Base-by-base conservation (phyloP, 768 basidiomycete genomes). In the Grammothele lineata region DNA sequence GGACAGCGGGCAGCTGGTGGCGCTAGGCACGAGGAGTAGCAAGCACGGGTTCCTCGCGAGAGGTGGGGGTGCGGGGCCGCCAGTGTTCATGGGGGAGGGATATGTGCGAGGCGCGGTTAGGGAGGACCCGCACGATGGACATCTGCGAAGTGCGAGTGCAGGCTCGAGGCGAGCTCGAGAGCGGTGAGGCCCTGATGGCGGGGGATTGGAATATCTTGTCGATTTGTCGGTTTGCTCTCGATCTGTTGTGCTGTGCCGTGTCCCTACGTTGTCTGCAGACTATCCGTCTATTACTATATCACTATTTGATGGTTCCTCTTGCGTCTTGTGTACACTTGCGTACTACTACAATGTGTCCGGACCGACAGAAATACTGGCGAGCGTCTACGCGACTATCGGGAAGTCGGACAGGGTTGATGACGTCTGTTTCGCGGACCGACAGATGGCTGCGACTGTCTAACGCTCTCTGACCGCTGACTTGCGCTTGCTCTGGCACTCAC, bases 21-120 rank as follows among this genome's bases (percentile, higher is more conserved):
- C 75, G 15, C 71, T 77, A 2, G 85, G 85, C 10, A 77, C 70
- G 33, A 71, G 70, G 58, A 77, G 72, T 41, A 78, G 73, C 55
- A 69, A 64, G 15, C 66, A 60, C 4, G 83, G 85, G 2, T 91
- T 88, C 52, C 67, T 89, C 18, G 82, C 85, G 3, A 82, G 79
- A 56, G 87, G 87, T 11, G 87, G 88, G 1, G 86, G 75, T 9
- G 86, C 82, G 19, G 88, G 88, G 1, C 48, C 59, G 1, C 82
- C 87, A 1, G 81, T 91, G 10, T 79, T 80, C 48, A 81, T 87
- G 78, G 83, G 80, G 7, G 75, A 70, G 22, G 85, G 84, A 3
- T 83, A 83, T 55, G 75, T 85, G 4, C 73, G 75, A 36, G 83
- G 77, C n/a, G 80, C 64, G 0, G 65, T 69, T 15, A 69, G 67